Evolutionary conservation across 2,329 filamentous ascomycete species (phyloP), one percentile per base, ranked within the genome.

Genomic region (Chaetomiaceae sp.): DNA sequence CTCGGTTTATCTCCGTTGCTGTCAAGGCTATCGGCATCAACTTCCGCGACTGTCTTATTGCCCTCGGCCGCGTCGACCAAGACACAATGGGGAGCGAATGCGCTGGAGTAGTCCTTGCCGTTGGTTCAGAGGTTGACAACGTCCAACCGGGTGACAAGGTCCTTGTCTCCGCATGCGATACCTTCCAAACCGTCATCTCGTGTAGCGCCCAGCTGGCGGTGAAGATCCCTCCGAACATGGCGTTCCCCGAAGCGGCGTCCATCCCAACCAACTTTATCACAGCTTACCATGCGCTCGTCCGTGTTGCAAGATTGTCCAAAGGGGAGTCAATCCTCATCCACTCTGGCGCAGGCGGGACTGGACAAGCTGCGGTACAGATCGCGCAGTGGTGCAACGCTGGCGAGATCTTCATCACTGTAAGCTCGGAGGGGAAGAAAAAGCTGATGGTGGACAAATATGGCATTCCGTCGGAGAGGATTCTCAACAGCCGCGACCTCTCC

Each of bases 221-320:
- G 13, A 23, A 41, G 18, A 41, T 55, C n/a, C 55, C 52, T 5
- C 27, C 23, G 14, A 16, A 5, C 20, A 45, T 56, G 44, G n/a
- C 40, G 7, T 54, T 56, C 16, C 56, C 64, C 14, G 47, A 58
- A 11, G 47, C 60, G 16, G 45, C 43, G 3, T 55, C 59, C 1
- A 51, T 57, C 10, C 45, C 45, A 6, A 21, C 16, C 1, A 30
- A 55, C 61, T 60, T 41, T 51, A 42, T 20, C 18, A 59, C 25
- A 59, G 66, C 34, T 8, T 65, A 48, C 6, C 49, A 65, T 34
- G 65, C 61, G 2, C 50, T 68, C 4, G 49, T 63, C 21, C 55
- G 47, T 2, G 54, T 65, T 2, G 65, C 61, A 1, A 36, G 38
- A 2, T 20, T 66, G 0, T 21, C 55, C 3, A 7, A 21, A 4